A percentile compares a stretch with the other conserved stretches of the same genome.
Conservation (phyloP, 306 rosid species). For the Prunus fruticosa region DNA sequence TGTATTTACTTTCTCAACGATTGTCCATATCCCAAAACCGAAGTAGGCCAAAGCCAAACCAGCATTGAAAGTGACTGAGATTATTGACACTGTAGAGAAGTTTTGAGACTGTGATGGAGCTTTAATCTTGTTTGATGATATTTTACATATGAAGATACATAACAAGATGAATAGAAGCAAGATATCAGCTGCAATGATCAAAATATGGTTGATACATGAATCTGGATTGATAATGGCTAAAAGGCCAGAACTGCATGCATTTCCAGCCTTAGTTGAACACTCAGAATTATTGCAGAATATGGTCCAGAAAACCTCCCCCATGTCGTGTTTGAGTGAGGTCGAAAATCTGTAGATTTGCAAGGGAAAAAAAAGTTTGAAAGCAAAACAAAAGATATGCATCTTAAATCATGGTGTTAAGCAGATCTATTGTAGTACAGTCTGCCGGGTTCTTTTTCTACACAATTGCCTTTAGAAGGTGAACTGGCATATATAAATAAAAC, state of each 20-base stretch:
- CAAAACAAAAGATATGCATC: no score
- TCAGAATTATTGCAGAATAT: constrained; percentile 6
- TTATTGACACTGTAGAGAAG: background rate
- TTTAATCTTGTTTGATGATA: constrained; percentile 4
- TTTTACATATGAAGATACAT: background rate
- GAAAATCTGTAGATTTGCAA: no score
- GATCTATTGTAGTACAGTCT: no score
- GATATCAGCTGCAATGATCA: constrained; percentile 14
- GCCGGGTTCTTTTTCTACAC: no score
- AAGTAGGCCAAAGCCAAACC: constrained; percentile 28
- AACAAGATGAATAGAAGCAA: constrained; percentile 23
- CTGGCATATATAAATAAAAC: no score
- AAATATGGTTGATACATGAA: constrained; percentile 24
- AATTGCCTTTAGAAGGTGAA: no score
- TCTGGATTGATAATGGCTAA: constrained; percentile 10
- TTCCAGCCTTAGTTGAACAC: constrained; percentile 7
- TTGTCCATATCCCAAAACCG: constrained; percentile 24
- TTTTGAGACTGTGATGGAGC: background rate
- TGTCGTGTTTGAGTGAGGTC: no score
- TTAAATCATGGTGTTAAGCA: no score
- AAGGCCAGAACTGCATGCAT: constrained; percentile 5
- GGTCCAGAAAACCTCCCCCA: constrained; percentile 11
- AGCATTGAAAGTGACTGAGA: constrained; percentile 14
- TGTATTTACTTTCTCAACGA: constrained; percentile 9
- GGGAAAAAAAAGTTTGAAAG: no score